Evolutionary conservation across 148 eudicot species (phyloP).

Genomic region (Pharnaceum exiguum): DNA sequence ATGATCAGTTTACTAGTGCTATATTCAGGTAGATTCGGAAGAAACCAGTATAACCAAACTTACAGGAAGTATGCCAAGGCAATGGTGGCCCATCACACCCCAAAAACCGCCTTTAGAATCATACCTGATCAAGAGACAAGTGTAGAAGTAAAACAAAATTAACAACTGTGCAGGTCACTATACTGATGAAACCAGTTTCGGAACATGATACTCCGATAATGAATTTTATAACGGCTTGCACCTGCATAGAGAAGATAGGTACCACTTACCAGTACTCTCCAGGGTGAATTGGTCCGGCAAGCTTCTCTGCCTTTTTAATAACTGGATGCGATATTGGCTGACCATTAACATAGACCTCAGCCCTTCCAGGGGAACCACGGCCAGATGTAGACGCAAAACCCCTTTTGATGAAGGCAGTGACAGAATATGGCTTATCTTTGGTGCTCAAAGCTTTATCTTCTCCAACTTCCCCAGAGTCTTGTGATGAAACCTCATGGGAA

Average conservation of each 20-base stretch:
- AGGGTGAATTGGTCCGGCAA: constrained; percentile 75
- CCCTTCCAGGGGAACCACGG: constrained; percentile 14
- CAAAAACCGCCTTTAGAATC: constrained; percentile 90
- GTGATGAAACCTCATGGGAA: constrained; percentile 29
- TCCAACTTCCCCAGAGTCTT: constrained; percentile 37
- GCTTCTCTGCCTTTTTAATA: constrained; percentile 64
- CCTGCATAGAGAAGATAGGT: neutral
- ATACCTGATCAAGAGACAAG: constrained; percentile 47
- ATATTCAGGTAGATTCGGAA: neutral
- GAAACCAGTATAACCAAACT: constrained; percentile 23
- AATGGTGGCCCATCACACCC: constrained; percentile 83
- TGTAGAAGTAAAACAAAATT: neutral
- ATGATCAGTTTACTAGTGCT: neutral
- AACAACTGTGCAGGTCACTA: neutral
- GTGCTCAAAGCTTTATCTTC: constrained; percentile 22
- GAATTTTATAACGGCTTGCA: neutral
- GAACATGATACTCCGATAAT: neutral
- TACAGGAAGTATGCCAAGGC: constrained; percentile 91
- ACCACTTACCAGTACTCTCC: constrained; percentile 79
- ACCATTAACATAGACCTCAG: constrained; percentile 66
- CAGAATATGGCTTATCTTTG: constrained; percentile 32
- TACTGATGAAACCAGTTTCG: neutral
- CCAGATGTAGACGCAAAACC: constrained; percentile 27
- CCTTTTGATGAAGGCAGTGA: constrained; percentile 29
- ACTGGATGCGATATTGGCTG: constrained; percentile 42